Conservation (phyloP, 164 flowering plant species). For the Pachysandra terminalis region DNA sequence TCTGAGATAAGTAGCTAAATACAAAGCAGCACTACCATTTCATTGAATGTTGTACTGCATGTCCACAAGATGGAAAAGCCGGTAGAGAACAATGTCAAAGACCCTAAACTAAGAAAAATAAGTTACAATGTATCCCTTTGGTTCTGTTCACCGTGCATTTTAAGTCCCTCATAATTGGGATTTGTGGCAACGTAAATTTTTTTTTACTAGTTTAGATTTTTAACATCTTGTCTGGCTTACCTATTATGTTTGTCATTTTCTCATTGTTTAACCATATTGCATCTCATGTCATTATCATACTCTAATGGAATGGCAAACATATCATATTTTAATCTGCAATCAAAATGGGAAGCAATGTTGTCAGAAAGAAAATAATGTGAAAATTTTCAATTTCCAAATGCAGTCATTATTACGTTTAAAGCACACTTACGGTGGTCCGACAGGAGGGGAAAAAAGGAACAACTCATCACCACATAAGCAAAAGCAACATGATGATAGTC, state of each 20-base stretch:
- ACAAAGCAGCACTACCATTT: too few relatives aligned
- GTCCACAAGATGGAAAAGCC: too few relatives aligned
- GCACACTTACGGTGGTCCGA: not conserved
- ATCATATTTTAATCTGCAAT: not conserved
- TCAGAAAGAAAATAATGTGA: not conserved
- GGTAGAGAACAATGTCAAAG: too few relatives aligned
- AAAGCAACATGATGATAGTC: not conserved
- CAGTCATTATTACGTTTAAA: not conserved
- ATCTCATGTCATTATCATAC: not conserved
- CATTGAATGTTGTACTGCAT: too few relatives aligned
- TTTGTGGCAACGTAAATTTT: not conserved
- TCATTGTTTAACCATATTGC: not conserved
- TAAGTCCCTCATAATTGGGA: too few relatives aligned
- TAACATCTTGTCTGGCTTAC: not conserved
- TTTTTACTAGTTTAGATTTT: not conserved
- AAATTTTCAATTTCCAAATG: not conserved
- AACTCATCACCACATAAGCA: not conserved
- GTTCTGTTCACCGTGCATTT: too few relatives aligned
- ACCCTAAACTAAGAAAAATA: too few relatives aligned
- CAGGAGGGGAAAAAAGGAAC: not conserved
- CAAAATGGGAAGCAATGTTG: not conserved
- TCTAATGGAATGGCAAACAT: not conserved
- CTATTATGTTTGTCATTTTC: not conserved
- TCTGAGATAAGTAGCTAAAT: too few relatives aligned
- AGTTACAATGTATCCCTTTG: too few relatives aligned